These are phyloP conservation scores for Penicillium paneum DNA, from an alignment of 2,329 filamentous ascomycete species.

Conservation along the genomic window DNA sequence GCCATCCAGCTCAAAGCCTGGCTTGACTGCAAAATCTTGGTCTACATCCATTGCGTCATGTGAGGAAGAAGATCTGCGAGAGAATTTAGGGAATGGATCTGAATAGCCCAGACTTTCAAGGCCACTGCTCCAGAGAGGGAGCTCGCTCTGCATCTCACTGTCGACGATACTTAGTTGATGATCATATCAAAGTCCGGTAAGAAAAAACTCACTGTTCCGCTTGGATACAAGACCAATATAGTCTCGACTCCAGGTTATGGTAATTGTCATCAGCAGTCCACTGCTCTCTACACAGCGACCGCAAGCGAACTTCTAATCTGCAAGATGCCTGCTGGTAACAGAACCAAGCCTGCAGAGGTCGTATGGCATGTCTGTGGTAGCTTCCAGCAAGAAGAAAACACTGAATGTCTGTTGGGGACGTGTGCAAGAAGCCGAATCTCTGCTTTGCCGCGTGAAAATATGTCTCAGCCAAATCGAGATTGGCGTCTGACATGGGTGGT, in stretches of 20 bases:
- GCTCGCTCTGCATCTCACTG: slow-evolving; percentile 25
- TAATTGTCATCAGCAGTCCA: slow-evolving; percentile 23
- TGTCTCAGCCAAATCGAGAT: slow-evolving; percentile 21
- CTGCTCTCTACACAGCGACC: slow-evolving; percentile 21
- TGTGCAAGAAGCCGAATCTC: slow-evolving; percentile 21
- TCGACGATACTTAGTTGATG: neutral
- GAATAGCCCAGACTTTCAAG: slow-evolving; percentile 21
- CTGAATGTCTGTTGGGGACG: slow-evolving; percentile 23
- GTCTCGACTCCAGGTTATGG: slow-evolving; percentile 22
- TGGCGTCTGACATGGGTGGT: slow-evolving; percentile 17
- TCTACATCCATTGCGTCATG: slow-evolving; percentile 15
- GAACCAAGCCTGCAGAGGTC: slow-evolving; percentile 24
- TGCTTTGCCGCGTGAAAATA: slow-evolving; percentile 26
- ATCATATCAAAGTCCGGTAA: neutral
- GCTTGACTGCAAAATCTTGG: neutral
- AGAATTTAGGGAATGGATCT: slow-evolving; percentile 20
- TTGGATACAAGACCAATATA: slow-evolving; percentile 29
- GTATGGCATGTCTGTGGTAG: slow-evolving; percentile 22
- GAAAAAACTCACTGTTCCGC: slow-evolving; percentile 20
- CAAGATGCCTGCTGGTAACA: slow-evolving; percentile 27
- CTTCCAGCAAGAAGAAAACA: slow-evolving; percentile 24
- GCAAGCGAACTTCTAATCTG: slow-evolving; percentile 23
- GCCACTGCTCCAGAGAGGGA: slow-evolving; percentile 24
- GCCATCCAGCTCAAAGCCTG: slow-evolving; percentile 6
- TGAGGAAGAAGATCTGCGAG: slow-evolving; percentile 8